Conservation (phyloP, 331 rosid species). For the Erythrophleum ivorense region DNA sequence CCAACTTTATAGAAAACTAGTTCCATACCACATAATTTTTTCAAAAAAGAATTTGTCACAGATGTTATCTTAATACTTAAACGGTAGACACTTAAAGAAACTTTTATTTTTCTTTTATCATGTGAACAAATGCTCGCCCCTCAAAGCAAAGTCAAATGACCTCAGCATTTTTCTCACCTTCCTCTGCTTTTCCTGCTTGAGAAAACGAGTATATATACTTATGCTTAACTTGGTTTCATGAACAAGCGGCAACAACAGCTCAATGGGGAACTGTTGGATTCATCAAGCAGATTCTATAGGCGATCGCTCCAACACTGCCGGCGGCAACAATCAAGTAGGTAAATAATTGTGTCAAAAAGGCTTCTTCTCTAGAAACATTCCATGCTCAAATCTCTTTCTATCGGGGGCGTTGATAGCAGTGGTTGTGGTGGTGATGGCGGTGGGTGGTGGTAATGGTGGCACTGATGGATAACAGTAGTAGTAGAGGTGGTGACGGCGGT, state of each 20-base stretch:
- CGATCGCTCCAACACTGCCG: neutral
- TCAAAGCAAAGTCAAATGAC: neutral
- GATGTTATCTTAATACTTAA: no score
- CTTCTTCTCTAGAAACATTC: neutral
- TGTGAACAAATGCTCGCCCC: neutral
- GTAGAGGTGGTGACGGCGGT: no score
- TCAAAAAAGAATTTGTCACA: no score
- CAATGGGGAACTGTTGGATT: conserved; percentile 47
- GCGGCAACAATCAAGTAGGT: conserved; percentile 35
- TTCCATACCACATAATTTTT: no score
- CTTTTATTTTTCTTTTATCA: no score
- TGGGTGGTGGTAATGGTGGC: no score
- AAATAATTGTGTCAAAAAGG: neutral
- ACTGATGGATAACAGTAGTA: no score
- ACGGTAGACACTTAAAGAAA: no score
- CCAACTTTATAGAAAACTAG: no score
- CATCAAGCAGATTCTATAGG: conserved; percentile 11
- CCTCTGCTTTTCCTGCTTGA: neutral
- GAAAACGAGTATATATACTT: neutral
- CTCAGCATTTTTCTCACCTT: conserved; percentile 16
- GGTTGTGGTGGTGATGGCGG: no score
- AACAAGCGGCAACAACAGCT: neutral
- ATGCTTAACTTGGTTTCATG: neutral
- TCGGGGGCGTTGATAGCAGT: no score
- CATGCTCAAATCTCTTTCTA: neutral